A percentile compares a stretch with the other conserved stretches of the same genome.
These are phyloP conservation scores for Dissophora ornata DNA, from an alignment of 192 early-diverging fungal genomes.

Conservation along the genomic window DNA sequence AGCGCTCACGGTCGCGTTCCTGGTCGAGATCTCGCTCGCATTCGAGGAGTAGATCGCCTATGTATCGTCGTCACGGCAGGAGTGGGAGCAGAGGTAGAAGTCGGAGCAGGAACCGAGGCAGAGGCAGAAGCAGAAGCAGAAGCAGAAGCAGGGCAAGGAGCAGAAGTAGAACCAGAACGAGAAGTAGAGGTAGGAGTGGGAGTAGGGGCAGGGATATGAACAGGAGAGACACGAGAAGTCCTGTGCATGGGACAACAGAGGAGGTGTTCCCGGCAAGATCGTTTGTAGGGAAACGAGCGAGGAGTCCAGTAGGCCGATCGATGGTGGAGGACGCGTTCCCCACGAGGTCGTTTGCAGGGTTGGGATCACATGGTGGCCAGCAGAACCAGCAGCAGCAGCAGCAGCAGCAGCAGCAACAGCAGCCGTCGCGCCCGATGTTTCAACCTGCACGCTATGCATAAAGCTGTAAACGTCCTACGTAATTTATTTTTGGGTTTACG, in stretches of 20 bases:
- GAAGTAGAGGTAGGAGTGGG: conserved; percentile 2
- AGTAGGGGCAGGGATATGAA: not conserved
- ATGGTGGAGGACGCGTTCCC: conserved; percentile 17
- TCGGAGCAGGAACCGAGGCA: not conserved
- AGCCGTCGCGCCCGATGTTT: conserved; percentile 2
- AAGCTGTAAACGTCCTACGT: no score
- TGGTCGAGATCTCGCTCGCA: conserved; percentile 5
- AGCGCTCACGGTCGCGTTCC: not conserved
- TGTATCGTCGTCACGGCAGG: not conserved
- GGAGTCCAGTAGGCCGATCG: conserved; percentile 7
- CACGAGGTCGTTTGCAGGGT: conserved; percentile 13
- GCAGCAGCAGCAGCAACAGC: conserved; percentile 14
- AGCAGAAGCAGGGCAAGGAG: not conserved
- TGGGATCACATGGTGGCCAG: not conserved
- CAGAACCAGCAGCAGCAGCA: conserved; percentile 3
- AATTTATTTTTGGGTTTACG: no score
- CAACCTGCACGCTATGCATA: conserved; percentile 1
- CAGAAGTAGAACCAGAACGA: not conserved
- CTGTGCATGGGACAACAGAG: not conserved
- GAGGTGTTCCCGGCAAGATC: conserved; percentile 21
- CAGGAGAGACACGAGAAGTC: conserved; percentile 3
- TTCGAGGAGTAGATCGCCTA: conserved; percentile 9
- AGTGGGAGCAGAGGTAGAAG: conserved; percentile 1
- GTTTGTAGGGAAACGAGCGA: conserved; percentile 6
- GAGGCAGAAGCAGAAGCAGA: conserved; percentile 8